These are phyloP conservation scores for Boletus smithii DNA, from an alignment of 1,284 basidiomycete species.

Conservation along the genomic window DNA sequence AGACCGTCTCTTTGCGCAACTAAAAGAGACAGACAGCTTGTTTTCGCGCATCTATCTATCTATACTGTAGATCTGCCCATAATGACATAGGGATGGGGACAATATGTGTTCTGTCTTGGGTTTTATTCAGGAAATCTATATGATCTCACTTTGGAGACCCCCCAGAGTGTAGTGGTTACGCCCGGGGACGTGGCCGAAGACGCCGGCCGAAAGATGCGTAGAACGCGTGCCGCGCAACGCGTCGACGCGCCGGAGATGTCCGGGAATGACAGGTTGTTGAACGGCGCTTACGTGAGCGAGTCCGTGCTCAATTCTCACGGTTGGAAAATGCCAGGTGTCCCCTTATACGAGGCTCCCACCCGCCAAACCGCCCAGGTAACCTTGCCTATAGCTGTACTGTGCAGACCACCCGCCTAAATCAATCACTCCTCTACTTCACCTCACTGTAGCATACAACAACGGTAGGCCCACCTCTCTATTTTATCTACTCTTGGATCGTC, in stretches of 20 bases:
- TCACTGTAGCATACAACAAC: slow-evolving; percentile 32
- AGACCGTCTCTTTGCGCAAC: no score
- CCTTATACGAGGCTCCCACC: slow-evolving; percentile 39
- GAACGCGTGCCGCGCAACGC: slow-evolving; percentile 4
- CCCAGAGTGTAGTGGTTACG: slow-evolving; percentile 14
- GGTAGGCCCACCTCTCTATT: slow-evolving; percentile 26
- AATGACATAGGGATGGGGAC: no score
- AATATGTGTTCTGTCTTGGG: no score
- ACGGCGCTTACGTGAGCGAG: slow-evolving; percentile 35
- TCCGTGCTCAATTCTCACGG: slow-evolving; percentile 38
- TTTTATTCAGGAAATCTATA: no score
- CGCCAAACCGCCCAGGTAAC: slow-evolving; percentile 38
- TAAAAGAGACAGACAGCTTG: no score
- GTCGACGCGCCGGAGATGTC: slow-evolving; percentile 27
- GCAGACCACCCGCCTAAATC: slow-evolving; percentile 37
- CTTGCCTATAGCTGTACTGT: slow-evolving; percentile 38
- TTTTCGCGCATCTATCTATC: slow-evolving; percentile 14
- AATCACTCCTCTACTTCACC: slow-evolving; percentile 22
- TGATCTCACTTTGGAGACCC: slow-evolving; percentile 12
- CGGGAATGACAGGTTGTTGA: slow-evolving; percentile 32
- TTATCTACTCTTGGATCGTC: slow-evolving; percentile 23
- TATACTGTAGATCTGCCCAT: slow-evolving; percentile 20
- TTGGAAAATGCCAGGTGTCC: slow-evolving; percentile 29
- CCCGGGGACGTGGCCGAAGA: slow-evolving; percentile 18
- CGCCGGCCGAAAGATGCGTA: slow-evolving; percentile 22